Percentiles rank a stretch among this genome's conserved stretches.
Conservation (phyloP, 1,139 yeast species). For the Zygosaccharomyces pseudobailii region DNA sequence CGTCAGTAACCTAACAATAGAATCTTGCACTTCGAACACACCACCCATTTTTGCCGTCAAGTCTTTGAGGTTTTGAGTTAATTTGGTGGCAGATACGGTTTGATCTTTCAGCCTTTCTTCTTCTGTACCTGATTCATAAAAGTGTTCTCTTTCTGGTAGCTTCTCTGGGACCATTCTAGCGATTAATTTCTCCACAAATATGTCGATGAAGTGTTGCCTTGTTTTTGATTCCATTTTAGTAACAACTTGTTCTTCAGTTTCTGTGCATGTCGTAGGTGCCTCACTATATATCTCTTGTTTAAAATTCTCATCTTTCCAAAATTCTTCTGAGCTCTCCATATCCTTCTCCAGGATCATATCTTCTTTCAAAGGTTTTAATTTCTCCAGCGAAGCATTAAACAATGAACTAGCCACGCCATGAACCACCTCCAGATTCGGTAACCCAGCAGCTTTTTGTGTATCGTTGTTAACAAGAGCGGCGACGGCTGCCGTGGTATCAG, state of each 20-base stretch:
- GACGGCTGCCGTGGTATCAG: conserved; percentile 18
- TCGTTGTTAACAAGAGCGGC: conserved; percentile 9
- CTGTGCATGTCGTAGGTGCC: conserved; percentile 5
- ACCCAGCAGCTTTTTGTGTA: conserved; percentile 1
- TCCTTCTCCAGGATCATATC: conserved; percentile 2
- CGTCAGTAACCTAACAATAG: conserved; percentile 48
- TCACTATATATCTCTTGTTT: conserved; percentile 16
- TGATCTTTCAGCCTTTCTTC: conserved; percentile 46
- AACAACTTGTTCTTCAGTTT: conserved; percentile 5
- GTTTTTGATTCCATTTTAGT: conserved; percentile 10
- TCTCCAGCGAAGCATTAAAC: conserved; percentile 51
- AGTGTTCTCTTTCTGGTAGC: conserved; percentile 43
- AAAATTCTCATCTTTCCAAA: conserved; percentile 27
- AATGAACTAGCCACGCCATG: conserved; percentile 56
- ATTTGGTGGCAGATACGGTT: conserved; percentile 45
- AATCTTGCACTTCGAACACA: conserved; percentile 53
- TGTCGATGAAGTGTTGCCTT: conserved; percentile 52
- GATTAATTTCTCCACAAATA: conserved; percentile 50
- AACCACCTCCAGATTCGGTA: conserved; percentile 44
- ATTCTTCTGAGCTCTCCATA: conserved; percentile 27
- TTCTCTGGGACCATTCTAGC: conserved; percentile 46
- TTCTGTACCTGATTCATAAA: conserved; percentile 26
- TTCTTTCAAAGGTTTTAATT: conserved; percentile 26
- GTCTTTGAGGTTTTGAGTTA: conserved; percentile 48
- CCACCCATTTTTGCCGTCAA: conserved; percentile 51